A percentile compares a stretch with the other conserved stretches of the same genome.
phyloP scores from a whole-genome alignment of 2,329 filamentous ascomycete genomes.

The Penicillium sp. region DNA sequence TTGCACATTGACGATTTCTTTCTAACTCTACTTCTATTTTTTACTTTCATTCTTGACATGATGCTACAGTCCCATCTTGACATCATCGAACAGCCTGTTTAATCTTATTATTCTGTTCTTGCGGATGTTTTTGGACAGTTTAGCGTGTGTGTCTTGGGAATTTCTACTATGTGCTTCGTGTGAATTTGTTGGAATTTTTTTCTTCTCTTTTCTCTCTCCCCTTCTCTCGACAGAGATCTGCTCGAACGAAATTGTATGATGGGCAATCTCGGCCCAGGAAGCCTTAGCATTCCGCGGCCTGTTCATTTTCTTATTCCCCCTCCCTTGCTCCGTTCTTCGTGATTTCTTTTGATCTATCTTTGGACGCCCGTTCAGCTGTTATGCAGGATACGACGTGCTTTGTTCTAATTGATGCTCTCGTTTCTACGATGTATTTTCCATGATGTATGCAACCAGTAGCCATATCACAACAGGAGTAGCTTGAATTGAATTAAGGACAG shows the following conservation, averaged over 20 bases:
- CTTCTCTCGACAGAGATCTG: constrained; percentile 6
- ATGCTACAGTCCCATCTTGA: neutral
- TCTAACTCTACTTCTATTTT: constrained; percentile 5
- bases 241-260: constrained; percentile 18
- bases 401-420: constrained; percentile 3
- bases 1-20: constrained; percentile 21
- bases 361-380: neutral
- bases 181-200: neutral
- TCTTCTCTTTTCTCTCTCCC: neutral
- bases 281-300: constrained; percentile 1
- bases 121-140: constrained; percentile 11
- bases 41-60: constrained; percentile 1
- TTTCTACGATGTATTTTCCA: neutral
- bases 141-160: constrained; percentile 13
- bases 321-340: neutral
- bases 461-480: neutral
- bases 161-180: constrained; percentile 1
- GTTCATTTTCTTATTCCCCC: constrained; percentile 3
- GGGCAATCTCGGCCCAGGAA: constrained; percentile 11
- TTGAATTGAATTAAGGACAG: neutral
- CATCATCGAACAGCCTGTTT: constrained; percentile 7
- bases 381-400: neutral
- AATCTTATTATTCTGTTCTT: constrained; percentile 7
- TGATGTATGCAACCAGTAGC: neutral
- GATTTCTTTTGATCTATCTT: neutral